These are phyloP conservation scores for Candida sp. DNA, from an alignment of 1,139 yeast genomes.

Conservation along the genomic window DNA sequence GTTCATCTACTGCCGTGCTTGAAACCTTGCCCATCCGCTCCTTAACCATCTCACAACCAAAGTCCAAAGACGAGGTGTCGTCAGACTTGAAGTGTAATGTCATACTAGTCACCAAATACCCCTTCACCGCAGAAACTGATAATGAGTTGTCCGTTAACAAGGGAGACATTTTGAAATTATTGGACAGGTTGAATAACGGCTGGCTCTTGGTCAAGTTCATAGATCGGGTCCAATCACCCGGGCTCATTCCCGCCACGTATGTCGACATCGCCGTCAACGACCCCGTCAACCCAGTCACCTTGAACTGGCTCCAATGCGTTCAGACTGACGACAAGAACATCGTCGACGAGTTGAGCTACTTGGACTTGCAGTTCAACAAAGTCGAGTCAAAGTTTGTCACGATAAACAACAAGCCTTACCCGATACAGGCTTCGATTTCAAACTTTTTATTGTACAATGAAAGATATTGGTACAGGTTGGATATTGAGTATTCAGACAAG, in stretches of 20 bases:
- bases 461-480: slow-evolving; percentile 48
- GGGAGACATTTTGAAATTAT: slow-evolving; percentile 45
- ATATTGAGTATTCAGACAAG: slow-evolving; percentile 35
- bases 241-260: slow-evolving; percentile 46
- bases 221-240: slow-evolving; percentile 39
- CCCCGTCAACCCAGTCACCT: slow-evolving; percentile 37
- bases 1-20: neutral
- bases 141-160: slow-evolving; percentile 38
- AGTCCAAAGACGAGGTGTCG: slow-evolving; percentile 4
- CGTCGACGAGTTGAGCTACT: slow-evolving; percentile 15
- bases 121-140: slow-evolving; percentile 36
- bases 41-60: slow-evolving; percentile 15
- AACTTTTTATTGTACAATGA: slow-evolving; percentile 39
- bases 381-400: slow-evolving; percentile 24
- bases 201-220: slow-evolving; percentile 49
- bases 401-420: slow-evolving; percentile 35
- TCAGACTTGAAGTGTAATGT: slow-evolving; percentile 29
- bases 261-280: slow-evolving; percentile 53
- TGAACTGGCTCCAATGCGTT: slow-evolving; percentile 32
- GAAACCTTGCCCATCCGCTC: slow-evolving; percentile 9
- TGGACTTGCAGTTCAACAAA: slow-evolving; percentile 18
- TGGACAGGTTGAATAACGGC: slow-evolving; percentile 44
- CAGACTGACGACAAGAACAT: slow-evolving; percentile 3
- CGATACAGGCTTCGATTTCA: slow-evolving; percentile 34
- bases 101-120: slow-evolving; percentile 41